These are phyloP conservation scores for Aspergillus persii DNA, from an alignment of 2,329 filamentous ascomycete species.

Conservation along the genomic window DNA sequence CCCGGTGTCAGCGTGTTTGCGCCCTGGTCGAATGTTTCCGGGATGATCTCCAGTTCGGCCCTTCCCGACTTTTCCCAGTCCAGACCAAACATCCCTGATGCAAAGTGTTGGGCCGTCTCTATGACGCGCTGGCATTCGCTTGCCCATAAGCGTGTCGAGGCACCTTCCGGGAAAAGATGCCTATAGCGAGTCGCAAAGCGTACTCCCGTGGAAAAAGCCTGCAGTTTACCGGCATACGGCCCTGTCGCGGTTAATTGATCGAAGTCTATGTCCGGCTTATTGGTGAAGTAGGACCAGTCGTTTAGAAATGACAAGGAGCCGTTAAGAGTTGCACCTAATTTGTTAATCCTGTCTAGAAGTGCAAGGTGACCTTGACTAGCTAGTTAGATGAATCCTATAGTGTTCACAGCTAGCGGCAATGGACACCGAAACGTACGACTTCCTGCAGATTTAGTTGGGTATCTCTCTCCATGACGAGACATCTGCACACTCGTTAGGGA, in stretches of 20 bases:
- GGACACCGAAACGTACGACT: slow-evolving; percentile 42
- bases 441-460: slow-evolving; percentile 53
- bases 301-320: slow-evolving; percentile 56
- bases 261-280: slow-evolving; percentile 44
- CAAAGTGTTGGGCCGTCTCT: slow-evolving; percentile 57
- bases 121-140: slow-evolving; percentile 55
- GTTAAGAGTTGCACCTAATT: slow-evolving; percentile 40
- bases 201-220: slow-evolving; percentile 55
- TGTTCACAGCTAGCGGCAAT: background rate
- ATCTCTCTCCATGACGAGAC: slow-evolving; percentile 58
- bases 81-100: slow-evolving; percentile 54
- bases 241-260: slow-evolving; percentile 56
- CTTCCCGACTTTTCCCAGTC: slow-evolving; percentile 39
- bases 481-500: slow-evolving; percentile 39
- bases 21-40: slow-evolving; percentile 50
- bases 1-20: slow-evolving; percentile 59
- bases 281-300: slow-evolving; percentile 55
- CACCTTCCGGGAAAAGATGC: slow-evolving; percentile 41
- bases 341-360: slow-evolving; percentile 49
- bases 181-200: slow-evolving; percentile 54
- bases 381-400: background rate
- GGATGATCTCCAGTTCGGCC: slow-evolving; percentile 52
- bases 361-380: slow-evolving; percentile 44
- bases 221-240: slow-evolving; percentile 55
- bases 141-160: slow-evolving; percentile 52